These are phyloP conservation scores for Ophioceras dolichostomum DNA, from an alignment of 2,329 filamentous ascomycete species.

Conservation along the genomic window DNA sequence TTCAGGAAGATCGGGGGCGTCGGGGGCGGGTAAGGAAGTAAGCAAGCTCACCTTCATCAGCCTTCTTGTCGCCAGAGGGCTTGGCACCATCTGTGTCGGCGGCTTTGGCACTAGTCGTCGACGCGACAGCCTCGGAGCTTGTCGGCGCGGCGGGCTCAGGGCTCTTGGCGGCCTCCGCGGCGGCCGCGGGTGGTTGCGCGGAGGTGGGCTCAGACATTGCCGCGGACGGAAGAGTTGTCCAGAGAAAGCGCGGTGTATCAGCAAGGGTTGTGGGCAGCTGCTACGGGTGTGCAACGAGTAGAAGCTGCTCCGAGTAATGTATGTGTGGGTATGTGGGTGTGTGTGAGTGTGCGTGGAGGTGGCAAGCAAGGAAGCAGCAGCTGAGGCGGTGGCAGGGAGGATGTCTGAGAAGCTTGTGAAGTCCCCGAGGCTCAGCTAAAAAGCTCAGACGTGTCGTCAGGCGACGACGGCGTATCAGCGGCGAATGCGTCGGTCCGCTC, in stretches of 20 bases:
- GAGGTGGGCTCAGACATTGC: not conserved
- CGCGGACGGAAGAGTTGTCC: no score
- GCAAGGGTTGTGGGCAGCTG: no score
- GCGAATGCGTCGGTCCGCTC: no score
- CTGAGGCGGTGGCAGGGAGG: no score
- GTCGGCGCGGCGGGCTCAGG: not conserved
- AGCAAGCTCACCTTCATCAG: constrained; percentile 4
- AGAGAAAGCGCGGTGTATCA: no score
- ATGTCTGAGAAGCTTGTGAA: no score
- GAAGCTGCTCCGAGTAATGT: no score
- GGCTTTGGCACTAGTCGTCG: constrained; percentile 6
- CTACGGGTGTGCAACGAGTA: not conserved
- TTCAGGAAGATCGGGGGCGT: no score
- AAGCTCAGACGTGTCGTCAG: no score
- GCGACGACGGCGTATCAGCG: no score
- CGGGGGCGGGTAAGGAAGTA: not conserved
- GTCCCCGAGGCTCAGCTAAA: no score
- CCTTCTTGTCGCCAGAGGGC: constrained; percentile 4
- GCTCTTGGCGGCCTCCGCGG: not conserved
- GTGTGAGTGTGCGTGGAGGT: not conserved
- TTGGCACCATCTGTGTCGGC: constrained; percentile 2
- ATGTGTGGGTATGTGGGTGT: not conserved
- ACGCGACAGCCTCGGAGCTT: constrained; percentile 1
- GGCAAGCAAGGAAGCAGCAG: no score
- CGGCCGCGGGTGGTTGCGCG: not conserved